phyloP scores from a whole-genome alignment of 2,329 filamentous ascomycete species.

The Helminthosporium solani region DNA sequence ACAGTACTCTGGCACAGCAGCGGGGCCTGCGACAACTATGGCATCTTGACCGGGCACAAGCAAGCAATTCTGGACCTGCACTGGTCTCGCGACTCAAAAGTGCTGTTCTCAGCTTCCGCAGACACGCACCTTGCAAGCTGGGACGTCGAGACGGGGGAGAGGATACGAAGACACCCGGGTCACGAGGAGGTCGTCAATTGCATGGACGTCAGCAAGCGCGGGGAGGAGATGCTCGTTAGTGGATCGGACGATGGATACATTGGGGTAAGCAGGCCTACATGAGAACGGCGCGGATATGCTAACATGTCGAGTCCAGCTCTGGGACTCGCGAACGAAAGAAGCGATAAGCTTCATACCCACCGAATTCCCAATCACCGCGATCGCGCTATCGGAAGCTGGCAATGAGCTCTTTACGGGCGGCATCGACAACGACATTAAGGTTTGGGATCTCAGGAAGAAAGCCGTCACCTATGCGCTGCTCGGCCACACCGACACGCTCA shows the following conservation, averaged over 20 bases:
- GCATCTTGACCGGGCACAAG: conserved; percentile 82
- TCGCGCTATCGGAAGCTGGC: conserved; percentile 88
- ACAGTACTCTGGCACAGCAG: conserved; percentile 94
- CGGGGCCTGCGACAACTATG: conserved; percentile 92
- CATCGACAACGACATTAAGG: conserved; percentile 96
- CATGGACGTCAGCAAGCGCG: conserved; percentile 82
- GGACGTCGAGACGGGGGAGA: conserved; percentile 88
- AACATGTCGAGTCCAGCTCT: conserved; percentile 58
- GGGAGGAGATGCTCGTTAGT: conserved; percentile 86
- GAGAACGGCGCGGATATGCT: conserved; percentile 8
- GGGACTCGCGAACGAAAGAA: conserved; percentile 90
- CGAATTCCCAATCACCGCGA: conserved; percentile 86
- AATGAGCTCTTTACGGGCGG: conserved; percentile 94
- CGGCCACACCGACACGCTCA: conserved; percentile 89
- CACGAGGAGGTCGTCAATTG: conserved; percentile 97
- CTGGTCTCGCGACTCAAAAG: conserved; percentile 92
- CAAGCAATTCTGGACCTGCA: conserved; percentile 89
- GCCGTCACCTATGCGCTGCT: conserved; percentile 81
- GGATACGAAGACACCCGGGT: conserved; percentile 87
- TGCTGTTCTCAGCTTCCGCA: conserved; percentile 88
- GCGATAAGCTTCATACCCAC: conserved; percentile 87
- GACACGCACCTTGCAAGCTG: conserved; percentile 93
- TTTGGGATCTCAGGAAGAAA: conserved; percentile 95
- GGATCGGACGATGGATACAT: conserved; percentile 93
- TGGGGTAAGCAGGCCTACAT: conserved; percentile 50